Evolutionary conservation across 768 basidiomycete species (phyloP).

Genomic region (Crassisporium funariophilum): DNA sequence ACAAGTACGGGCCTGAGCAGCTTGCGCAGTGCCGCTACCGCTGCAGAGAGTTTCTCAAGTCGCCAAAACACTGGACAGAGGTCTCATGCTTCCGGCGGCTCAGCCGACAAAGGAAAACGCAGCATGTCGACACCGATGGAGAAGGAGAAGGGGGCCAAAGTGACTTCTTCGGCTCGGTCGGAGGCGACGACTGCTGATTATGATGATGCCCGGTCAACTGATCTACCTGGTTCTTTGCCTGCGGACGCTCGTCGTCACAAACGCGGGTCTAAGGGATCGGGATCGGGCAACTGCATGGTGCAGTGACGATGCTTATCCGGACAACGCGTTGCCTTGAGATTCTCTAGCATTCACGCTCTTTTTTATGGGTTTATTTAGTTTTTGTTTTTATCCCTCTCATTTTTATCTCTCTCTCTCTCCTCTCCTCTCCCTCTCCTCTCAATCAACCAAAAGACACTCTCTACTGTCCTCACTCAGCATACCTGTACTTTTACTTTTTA

Average conservation of each 20-base stretch:
- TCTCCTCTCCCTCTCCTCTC: conserved; percentile 8
- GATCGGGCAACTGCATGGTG: conserved; percentile 48
- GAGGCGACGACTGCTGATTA: conserved; percentile 19
- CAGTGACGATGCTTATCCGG: conserved; percentile 48
- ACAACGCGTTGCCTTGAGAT: conserved; percentile 1
- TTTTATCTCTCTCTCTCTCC: background rate
- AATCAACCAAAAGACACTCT: conserved; percentile 1
- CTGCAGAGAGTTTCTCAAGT: conserved; percentile 44
- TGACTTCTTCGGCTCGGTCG: conserved; percentile 6
- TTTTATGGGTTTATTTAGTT: conserved; percentile 10
- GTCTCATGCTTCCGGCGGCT: conserved; percentile 9
- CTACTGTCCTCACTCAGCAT: no score
- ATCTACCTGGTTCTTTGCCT: conserved; percentile 39
- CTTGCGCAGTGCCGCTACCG: conserved; percentile 57
- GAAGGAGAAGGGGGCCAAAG: no score
- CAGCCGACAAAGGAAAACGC: no score
- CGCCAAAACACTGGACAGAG: conserved; percentile 24
- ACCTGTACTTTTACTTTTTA: no score
- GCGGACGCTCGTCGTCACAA: conserved; percentile 35
- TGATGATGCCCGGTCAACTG: conserved; percentile 24
- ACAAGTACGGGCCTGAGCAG: conserved; percentile 61
- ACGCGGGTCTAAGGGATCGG: conserved; percentile 38
- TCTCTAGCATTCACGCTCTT: conserved; percentile 14
- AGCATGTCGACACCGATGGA: no score
- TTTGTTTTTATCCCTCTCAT: conserved; percentile 6